Base-by-base conservation (phyloP, 1,139 yeast genomes). In the Torulaspora globosa region DNA sequence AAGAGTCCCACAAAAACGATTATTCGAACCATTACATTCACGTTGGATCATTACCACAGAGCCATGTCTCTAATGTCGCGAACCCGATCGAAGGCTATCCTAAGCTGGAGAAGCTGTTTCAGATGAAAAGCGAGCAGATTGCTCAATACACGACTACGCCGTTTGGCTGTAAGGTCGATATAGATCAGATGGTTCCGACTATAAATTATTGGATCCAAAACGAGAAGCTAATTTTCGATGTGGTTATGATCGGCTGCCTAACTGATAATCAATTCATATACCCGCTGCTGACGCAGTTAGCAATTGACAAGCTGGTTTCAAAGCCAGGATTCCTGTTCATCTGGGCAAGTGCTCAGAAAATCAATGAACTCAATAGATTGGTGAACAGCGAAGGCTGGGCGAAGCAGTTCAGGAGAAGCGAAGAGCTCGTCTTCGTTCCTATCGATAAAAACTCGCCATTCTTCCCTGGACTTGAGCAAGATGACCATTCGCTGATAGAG, bases 241-340 rank as follows among this genome's bases (percentile, higher is more conserved):
- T 89, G 9, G 84, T 90, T 9, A 85, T 90, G 95, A 79, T 90
- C 42, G 96, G 96, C 0, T 94, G 95, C 1, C 70, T 92, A 48
- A 75, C 83, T 1, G 89, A 84, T 51, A 81, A 81, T 55, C 89
- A 83, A 48, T 73, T 82, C 49, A 72, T 82, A 16, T 73, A 78
- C 36, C 83, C 85, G 0, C 58, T 81, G 2, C 69, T 89, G 28
- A 66, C 76, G 4, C 75, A 75, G 54, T 67, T 90, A 45, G 96
- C 96, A 0, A 71, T 90, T 12, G 82, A 80, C 52, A 79, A 73
- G 57, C 68, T 90, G 31, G 81, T 95, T 48, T 77, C 95, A 1
- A 82, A 83, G 51, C 97, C 97, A 0, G 95, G 96, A 1, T 82
- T 88, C 51, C 66, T 88, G 33, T 87, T 85, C 58, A 75, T 90